Conservation (phyloP, 2,329 filamentous ascomycete genomes). For the Cladosporium sphaerospermum region DNA sequence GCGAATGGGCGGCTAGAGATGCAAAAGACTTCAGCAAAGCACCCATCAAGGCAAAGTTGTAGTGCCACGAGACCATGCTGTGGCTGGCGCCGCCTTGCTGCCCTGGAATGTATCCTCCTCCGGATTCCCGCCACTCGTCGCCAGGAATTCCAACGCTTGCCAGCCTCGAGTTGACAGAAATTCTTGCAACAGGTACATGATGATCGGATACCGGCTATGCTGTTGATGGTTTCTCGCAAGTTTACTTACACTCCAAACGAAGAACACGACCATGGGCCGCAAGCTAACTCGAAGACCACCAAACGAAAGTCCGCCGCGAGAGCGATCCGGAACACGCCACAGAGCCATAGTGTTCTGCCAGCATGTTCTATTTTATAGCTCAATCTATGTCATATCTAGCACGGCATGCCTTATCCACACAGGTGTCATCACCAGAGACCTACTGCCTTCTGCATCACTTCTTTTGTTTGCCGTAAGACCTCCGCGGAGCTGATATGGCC, state of each 20-base stretch:
- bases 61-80: not conserved
- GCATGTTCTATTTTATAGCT: slow-evolving; percentile 22
- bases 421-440: slow-evolving; percentile 15
- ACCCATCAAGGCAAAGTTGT: slow-evolving; percentile 22
- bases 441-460: slow-evolving; percentile 16
- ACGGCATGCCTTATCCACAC: slow-evolving; percentile 19
- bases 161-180: too few relatives aligned
- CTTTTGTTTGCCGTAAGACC: not conserved
- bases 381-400: slow-evolving; percentile 22
- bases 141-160: too few relatives aligned
- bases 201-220: not conserved
- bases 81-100: slow-evolving; percentile 1
- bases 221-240: not conserved
- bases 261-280: slow-evolving; percentile 1
- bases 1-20: slow-evolving; percentile 33
- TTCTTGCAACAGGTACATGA: not conserved
- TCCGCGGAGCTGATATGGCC: not conserved
- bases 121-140: too few relatives aligned
- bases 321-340: too few relatives aligned
- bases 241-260: not conserved
- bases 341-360: slow-evolving; percentile 19
- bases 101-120: slow-evolving; percentile 14
- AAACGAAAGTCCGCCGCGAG: not conserved
- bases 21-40: slow-evolving; percentile 29
- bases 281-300: slow-evolving; percentile 3